phyloP scores from a whole-genome alignment of 2,329 filamentous ascomycete genomes.

The Apiospora marii region DNA sequence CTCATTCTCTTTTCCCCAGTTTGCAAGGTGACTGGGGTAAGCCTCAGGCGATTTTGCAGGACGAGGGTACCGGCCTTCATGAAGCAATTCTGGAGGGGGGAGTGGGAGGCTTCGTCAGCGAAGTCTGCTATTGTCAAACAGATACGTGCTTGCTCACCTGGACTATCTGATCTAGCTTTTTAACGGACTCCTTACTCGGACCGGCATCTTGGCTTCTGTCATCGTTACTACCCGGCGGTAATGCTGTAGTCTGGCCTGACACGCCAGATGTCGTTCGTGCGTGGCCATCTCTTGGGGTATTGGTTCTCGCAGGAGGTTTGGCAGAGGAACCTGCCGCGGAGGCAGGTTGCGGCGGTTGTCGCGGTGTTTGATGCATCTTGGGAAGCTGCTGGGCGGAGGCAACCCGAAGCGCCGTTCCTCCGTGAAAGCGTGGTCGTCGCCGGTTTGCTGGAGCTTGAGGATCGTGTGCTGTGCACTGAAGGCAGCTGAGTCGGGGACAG shows the following conservation, averaged over 20 bases:
- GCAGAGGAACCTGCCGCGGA: slow-evolving; percentile 77
- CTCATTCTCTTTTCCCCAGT: slow-evolving; percentile 42
- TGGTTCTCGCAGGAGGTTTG: slow-evolving; percentile 75
- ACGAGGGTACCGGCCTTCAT: slow-evolving; percentile 87
- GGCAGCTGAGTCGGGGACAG: neutral
- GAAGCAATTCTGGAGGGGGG: slow-evolving; percentile 77
- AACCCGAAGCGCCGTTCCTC: slow-evolving; percentile 22
- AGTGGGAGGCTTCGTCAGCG: slow-evolving; percentile 8
- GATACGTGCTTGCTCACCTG: slow-evolving; percentile 65
- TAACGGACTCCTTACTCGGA: slow-evolving; percentile 71
- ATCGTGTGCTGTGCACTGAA: neutral
- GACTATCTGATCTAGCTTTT: slow-evolving; percentile 91
- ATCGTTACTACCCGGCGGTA: slow-evolving; percentile 57
- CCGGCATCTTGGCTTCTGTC: slow-evolving; percentile 48
- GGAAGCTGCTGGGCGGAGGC: slow-evolving; percentile 30
- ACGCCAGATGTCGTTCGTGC: slow-evolving; percentile 54
- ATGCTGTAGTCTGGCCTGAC: slow-evolving; percentile 46
- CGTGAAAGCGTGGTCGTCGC: slow-evolving; percentile 15
- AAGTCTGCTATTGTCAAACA: neutral
- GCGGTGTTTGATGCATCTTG: slow-evolving; percentile 89
- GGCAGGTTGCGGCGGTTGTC: slow-evolving; percentile 74
- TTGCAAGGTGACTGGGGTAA: slow-evolving; percentile 49
- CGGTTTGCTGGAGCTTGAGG: slow-evolving; percentile 24
- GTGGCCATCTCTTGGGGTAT: slow-evolving; percentile 74
- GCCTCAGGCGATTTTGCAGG: slow-evolving; percentile 78